Percentiles rank a stretch among this genome's conserved stretches.
Evolutionary conservation across 148 eudicot genomes (phyloP).

Genomic region (Polygonum maritimum): DNA sequence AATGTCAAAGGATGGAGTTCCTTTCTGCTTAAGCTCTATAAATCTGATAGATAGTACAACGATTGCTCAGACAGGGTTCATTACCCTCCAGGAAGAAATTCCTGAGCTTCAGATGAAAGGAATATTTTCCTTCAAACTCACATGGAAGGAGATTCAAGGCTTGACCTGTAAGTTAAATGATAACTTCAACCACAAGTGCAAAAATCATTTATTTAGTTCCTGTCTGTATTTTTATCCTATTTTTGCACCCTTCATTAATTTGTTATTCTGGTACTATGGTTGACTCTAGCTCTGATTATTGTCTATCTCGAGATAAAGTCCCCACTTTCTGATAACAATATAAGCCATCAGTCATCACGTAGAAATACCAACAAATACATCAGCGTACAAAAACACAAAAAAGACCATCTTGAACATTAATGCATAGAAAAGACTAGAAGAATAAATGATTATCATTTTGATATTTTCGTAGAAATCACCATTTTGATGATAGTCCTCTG

Average conservation of each 20-base stretch:
- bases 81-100: constrained; percentile 21
- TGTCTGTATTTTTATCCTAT: background rate
- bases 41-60: constrained; percentile 59
- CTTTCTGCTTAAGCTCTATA: constrained; percentile 69
- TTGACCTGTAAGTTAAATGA: constrained; percentile 55
- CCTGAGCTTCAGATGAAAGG: constrained; percentile 50
- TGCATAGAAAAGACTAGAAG: background rate
- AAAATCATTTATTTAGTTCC: background rate
- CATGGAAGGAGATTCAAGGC: constrained; percentile 59
- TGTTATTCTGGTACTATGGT: background rate
- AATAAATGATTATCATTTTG: background rate
- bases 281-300: background rate
- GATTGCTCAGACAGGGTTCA: constrained; percentile 34
- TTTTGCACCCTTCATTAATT: background rate
- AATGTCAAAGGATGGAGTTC: constrained; percentile 72
- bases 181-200: background rate
- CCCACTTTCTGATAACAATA: background rate
- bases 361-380: background rate
- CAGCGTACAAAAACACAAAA: background rate
- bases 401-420: background rate
- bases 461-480: background rate
- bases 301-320: background rate
- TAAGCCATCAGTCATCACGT: background rate
- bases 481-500: background rate
- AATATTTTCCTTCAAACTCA: constrained; percentile 64